Conservation (phyloP, 805 yeast species). For the Kodamaea hsintzibuensis region DNA sequence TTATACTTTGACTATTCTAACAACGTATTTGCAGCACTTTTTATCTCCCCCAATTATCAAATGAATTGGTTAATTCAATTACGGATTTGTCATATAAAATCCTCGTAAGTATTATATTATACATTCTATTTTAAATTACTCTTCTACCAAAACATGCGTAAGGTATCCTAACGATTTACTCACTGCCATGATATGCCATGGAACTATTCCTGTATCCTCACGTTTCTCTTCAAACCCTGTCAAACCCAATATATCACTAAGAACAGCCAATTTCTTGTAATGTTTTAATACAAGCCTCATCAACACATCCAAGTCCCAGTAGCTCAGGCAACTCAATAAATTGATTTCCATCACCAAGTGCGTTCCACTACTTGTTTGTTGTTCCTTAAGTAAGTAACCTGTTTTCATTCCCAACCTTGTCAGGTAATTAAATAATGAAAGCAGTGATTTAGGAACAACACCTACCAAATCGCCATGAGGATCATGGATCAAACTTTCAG, state of each 20-base stretch:
- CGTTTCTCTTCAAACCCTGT: slow-evolving; percentile 15
- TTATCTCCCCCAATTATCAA: too few relatives aligned
- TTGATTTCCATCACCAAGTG: slow-evolving; percentile 59
- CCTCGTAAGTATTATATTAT: too few relatives aligned
- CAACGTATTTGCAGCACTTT: too few relatives aligned
- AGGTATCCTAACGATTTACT: slow-evolving; percentile 58
- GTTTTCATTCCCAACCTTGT: slow-evolving; percentile 69
- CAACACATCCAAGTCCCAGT: slow-evolving; percentile 55
- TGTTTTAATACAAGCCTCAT: slow-evolving; percentile 59
- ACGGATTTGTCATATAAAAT: too few relatives aligned
- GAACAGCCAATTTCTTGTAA: slow-evolving; percentile 55
- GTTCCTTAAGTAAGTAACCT: slow-evolving; percentile 60
- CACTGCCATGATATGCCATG: slow-evolving; percentile 76
- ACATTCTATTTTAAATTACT: not conserved
- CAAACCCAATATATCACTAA: slow-evolving; percentile 41
- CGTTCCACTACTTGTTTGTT: slow-evolving; percentile 7
- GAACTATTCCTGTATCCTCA: slow-evolving; percentile 43
- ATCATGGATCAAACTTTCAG: slow-evolving; percentile 24
- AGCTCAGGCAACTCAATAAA: slow-evolving; percentile 71
- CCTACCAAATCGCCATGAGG: slow-evolving; percentile 55
- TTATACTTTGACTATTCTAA: too few relatives aligned
- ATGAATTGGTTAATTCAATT: too few relatives aligned
- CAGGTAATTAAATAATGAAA: slow-evolving; percentile 70
- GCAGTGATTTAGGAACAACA: slow-evolving; percentile 55
- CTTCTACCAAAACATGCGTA: slow-evolving; percentile 55